Conservation (phyloP, 768 basidiomycete genomes). For the Scleroderma citrinum region DNA sequence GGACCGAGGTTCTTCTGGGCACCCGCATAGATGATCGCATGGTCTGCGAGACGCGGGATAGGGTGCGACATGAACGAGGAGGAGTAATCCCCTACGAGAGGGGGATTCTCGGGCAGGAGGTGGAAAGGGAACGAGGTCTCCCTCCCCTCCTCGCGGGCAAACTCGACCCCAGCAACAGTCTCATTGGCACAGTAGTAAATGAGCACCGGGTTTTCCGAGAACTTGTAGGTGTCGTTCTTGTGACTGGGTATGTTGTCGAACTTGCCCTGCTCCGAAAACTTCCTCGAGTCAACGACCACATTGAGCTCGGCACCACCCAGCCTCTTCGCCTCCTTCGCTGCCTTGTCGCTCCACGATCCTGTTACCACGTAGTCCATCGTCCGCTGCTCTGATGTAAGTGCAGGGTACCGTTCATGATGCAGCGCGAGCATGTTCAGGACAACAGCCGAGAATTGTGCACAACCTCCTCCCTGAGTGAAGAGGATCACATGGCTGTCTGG, state of each 20-base stretch:
- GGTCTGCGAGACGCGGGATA: slow-evolving; percentile 81
- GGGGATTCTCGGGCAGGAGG: slow-evolving; percentile 51
- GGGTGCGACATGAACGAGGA: slow-evolving; percentile 96
- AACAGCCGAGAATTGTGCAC: slow-evolving; percentile 85
- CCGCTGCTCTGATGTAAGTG: slow-evolving; percentile 47
- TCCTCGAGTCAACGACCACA: slow-evolving; percentile 66
- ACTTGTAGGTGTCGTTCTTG: slow-evolving; percentile 52
- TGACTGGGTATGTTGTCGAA: slow-evolving; percentile 79
- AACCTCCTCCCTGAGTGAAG: slow-evolving; percentile 93
- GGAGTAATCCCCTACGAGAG: slow-evolving; percentile 92
- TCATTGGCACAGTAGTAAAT: slow-evolving; percentile 99
- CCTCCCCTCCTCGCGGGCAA: slow-evolving; percentile 48
- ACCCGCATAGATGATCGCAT: slow-evolving; percentile 93
- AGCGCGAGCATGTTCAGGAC: slow-evolving; percentile 89
- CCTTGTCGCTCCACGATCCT: slow-evolving; percentile 89
- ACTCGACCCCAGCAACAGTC: slow-evolving; percentile 94
- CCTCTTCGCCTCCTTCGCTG: slow-evolving; percentile 73
- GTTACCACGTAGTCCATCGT: slow-evolving; percentile 86
- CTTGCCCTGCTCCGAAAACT: slow-evolving; percentile 51
- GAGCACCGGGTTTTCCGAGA: slow-evolving; percentile 77
- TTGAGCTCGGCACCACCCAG: slow-evolving; percentile 56
- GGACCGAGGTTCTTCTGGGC: slow-evolving; percentile 98
- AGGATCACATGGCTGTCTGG: slow-evolving; percentile 82
- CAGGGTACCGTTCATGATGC: slow-evolving; percentile 70
- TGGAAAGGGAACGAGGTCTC: slow-evolving; percentile 80